A percentile compares a stretch with the other conserved stretches of the same genome.
Conservation (phyloP, 2,329 filamentous ascomycete genomes). For the Trichophyton verrucosum region DNA sequence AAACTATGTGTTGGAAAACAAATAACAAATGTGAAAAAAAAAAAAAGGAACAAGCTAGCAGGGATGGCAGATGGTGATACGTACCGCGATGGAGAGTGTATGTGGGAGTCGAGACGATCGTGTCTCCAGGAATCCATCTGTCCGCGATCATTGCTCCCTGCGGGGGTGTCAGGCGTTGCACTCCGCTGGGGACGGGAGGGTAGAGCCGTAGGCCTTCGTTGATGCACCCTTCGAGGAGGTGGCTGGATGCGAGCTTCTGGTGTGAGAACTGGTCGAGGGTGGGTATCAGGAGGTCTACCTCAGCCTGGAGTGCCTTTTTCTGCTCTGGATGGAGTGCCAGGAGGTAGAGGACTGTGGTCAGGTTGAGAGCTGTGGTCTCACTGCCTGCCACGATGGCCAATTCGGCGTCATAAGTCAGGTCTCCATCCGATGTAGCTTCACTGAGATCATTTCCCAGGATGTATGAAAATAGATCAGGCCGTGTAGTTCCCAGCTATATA, state of each 20-base stretch:
- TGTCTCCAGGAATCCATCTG: conserved; percentile 20
- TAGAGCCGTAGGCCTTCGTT: conserved; percentile 24
- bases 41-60: not conserved
- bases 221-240: conserved; percentile 11
- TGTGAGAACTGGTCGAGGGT: conserved; percentile 8
- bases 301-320: conserved; percentile 19
- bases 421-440: not conserved
- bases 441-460: not conserved
- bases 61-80: not conserved
- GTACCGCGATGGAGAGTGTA: conserved; percentile 16
- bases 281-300: conserved; percentile 21
- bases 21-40: not conserved
- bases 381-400: conserved; percentile 16
- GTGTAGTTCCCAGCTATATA: conserved; percentile 4
- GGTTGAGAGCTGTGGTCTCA: conserved; percentile 24
- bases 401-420: conserved; percentile 7
- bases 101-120: conserved; percentile 14
- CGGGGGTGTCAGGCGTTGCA: conserved; percentile 25
- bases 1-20: not conserved
- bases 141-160: conserved; percentile 21
- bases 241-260: conserved; percentile 5
- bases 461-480: conserved; percentile 7
- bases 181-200: conserved; percentile 20
- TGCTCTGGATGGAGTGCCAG: conserved; percentile 21
- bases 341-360: conserved; percentile 23